phyloP scores from a whole-genome alignment of 768 basidiomycete genomes.

The Mycena olivaceomarginata region DNA sequence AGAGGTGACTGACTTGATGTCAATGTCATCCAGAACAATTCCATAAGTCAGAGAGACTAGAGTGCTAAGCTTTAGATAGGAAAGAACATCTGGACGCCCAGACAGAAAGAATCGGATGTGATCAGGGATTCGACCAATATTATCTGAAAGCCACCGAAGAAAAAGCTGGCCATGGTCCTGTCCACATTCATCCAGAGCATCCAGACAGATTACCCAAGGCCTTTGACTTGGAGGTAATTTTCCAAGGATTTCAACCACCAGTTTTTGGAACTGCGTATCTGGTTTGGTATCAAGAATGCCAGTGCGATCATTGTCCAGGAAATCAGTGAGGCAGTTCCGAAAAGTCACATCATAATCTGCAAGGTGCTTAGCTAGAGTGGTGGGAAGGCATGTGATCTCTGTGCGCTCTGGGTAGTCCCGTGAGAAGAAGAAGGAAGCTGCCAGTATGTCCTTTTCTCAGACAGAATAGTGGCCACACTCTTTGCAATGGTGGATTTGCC shows the following conservation, averaged over 20 bases:
- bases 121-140: not conserved
- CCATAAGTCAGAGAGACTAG: not conserved
- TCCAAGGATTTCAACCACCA: constrained; percentile 1
- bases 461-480: not conserved
- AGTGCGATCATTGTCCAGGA: not conserved
- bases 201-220: constrained; percentile 12
- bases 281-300: not conserved
- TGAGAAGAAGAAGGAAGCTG: constrained; percentile 4
- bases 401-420: not conserved
- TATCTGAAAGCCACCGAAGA: constrained; percentile 3
- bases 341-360: not conserved
- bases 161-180: not conserved
- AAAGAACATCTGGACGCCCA: constrained; percentile 13
- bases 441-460: not conserved
- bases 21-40: not conserved
- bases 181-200: constrained; percentile 13
- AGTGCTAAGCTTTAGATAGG: not conserved
- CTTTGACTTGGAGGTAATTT: not conserved
- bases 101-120: constrained; percentile 14
- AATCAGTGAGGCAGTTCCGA: not conserved
- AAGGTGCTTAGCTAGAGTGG: not conserved
- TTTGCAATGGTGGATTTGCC: constrained; percentile 1
- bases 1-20: not conserved
- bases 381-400: not conserved
- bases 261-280: not conserved